Evolutionary conservation across 345 rosid species (phyloP).

Genomic region (Salix exigua): DNA sequence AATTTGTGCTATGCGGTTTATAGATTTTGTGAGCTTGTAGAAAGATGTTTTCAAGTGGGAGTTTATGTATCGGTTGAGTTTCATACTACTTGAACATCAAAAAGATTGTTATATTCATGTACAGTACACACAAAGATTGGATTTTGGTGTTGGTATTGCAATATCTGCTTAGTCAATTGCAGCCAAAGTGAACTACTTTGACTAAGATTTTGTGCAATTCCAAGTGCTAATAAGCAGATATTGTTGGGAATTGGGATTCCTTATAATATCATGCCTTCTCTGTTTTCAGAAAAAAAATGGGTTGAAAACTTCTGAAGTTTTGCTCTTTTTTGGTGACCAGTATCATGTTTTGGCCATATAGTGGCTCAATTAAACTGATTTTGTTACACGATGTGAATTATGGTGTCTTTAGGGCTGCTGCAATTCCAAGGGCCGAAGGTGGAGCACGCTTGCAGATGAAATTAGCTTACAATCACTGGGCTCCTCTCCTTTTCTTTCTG

Average conservation of each 20-base stretch:
- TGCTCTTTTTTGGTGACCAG: neutral
- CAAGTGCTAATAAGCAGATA: neutral
- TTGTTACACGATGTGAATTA: neutral
- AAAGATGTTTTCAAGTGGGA: neutral
- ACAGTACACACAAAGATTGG: neutral
- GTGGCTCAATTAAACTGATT: neutral
- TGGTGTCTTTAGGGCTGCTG: constrained; percentile 58
- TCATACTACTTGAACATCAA: neutral
- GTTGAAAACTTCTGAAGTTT: neutral
- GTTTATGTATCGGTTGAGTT: neutral
- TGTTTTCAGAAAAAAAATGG: neutral
- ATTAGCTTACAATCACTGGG: constrained; percentile 75
- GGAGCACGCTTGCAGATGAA: constrained; percentile 81
- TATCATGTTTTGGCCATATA: neutral
- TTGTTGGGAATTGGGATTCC: neutral
- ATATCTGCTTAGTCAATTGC: neutral
- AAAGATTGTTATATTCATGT: neutral
- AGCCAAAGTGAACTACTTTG: constrained; percentile 4
- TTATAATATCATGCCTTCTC: neutral
- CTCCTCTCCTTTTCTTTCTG: constrained; percentile 71
- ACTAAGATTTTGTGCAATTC: neutral
- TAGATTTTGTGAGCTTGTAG: constrained; percentile 4
- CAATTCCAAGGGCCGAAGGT: constrained; percentile 75
- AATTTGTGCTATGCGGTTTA: neutral
- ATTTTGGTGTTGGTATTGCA: constrained; percentile 9